Conservation (phyloP, 257 asterid genomes). For the Solanum piurae region DNA sequence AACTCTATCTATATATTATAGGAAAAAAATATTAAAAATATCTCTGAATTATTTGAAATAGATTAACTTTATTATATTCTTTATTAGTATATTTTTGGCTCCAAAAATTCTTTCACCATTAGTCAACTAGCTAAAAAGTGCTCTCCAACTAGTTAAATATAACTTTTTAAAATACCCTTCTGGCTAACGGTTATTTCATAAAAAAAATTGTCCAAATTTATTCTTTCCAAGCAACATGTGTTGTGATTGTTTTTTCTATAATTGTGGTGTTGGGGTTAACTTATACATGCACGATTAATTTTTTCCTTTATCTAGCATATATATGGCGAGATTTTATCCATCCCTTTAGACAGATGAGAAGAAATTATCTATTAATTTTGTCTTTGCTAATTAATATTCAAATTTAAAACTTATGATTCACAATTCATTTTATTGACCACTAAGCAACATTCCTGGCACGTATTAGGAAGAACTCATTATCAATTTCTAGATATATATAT, state of each 20-base stretch:
- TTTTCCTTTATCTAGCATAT: background rate
- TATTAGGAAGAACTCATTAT: background rate
- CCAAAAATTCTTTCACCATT: background rate
- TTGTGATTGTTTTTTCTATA: background rate
- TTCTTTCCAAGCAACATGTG: background rate
- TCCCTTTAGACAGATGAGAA: background rate
- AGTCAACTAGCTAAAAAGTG: background rate
- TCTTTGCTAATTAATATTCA: background rate
- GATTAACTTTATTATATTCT: background rate
- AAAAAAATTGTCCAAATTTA: background rate
- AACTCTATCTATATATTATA: background rate
- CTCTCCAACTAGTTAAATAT: background rate
- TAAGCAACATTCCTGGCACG: rapidly evolving
- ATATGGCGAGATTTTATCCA: background rate
- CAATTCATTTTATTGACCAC: background rate
- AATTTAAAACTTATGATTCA: background rate
- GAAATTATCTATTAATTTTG: background rate
- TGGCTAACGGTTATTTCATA: background rate
- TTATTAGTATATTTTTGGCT: background rate
- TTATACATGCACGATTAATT: background rate
- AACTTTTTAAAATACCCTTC: background rate
- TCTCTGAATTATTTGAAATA: background rate
- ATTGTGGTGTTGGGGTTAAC: background rate
- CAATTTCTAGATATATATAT: background rate
- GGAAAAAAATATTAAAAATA: background rate